These are phyloP conservation scores for Acmispon strigosus DNA, from an alignment of 306 rosid genomes.

Conservation along the genomic window DNA sequence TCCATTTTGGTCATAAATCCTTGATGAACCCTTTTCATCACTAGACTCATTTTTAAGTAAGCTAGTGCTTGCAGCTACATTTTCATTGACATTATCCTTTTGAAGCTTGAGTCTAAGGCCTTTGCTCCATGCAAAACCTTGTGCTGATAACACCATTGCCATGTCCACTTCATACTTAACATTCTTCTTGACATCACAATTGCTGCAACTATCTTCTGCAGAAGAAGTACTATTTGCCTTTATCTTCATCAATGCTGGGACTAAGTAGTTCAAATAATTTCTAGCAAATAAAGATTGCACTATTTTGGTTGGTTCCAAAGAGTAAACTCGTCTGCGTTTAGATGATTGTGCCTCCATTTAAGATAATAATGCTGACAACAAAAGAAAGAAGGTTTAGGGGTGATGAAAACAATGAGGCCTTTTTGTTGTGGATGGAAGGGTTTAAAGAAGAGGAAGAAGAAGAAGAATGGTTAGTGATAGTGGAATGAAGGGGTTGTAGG, in stretches of 20 bases:
- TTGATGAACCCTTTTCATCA: background rate
- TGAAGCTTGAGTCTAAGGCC: slow-evolving; percentile 49
- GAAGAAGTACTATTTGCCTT: slow-evolving; percentile 5
- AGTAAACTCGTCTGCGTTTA: slow-evolving; percentile 43
- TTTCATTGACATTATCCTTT: background rate
- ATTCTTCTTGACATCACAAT: slow-evolving; percentile 9
- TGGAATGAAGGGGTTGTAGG: background rate
- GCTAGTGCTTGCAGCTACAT: background rate
- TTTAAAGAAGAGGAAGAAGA: background rate
- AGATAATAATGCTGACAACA: background rate
- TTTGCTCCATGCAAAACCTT: slow-evolving; percentile 56
- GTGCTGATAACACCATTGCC: slow-evolving; percentile 66
- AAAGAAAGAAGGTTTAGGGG: background rate
- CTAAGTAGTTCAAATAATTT: slow-evolving; percentile 41
- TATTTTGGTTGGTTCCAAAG: slow-evolving; percentile 37
- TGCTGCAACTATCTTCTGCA: background rate
- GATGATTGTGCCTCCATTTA: slow-evolving; percentile 33
- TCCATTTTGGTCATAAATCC: background rate
- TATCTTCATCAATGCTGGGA: slow-evolving; percentile 46
- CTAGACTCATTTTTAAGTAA: background rate
- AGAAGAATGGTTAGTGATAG: background rate
- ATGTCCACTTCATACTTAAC: slow-evolving; percentile 50
- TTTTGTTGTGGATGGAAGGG: too few relatives aligned
- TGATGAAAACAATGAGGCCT: background rate
- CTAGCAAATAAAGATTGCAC: slow-evolving; percentile 36